Percentiles rank a stretch among this genome's conserved stretches.
Evolutionary conservation across 2,329 filamentous ascomycete species (phyloP).

Genomic region (Fusarium sp.): DNA sequence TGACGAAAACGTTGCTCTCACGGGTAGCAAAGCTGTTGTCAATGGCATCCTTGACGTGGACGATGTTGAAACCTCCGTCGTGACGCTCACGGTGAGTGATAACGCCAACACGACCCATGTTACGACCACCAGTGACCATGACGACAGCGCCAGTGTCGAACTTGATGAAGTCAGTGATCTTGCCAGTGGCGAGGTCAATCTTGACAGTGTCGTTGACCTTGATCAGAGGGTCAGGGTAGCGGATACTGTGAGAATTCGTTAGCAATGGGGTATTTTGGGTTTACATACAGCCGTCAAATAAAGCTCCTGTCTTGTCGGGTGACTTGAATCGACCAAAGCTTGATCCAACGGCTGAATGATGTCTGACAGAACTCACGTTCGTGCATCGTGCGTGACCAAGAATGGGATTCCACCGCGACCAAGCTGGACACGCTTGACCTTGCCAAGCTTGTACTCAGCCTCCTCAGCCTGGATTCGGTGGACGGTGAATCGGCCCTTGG

Average conservation of each 20-base stretch:
- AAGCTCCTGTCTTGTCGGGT: slow-evolving; percentile 49
- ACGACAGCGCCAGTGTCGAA: slow-evolving; percentile 98
- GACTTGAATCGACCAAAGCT: slow-evolving; percentile 82
- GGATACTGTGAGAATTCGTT: slow-evolving; percentile 75
- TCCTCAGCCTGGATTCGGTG: slow-evolving; percentile 99
- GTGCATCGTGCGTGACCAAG: slow-evolving; percentile 99
- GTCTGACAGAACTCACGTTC: slow-evolving; percentile 98
- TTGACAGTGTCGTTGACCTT: slow-evolving; percentile 99
- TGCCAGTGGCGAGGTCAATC: slow-evolving; percentile 96
- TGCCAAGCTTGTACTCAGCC: slow-evolving; percentile 99
- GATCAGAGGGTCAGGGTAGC: slow-evolving; percentile 97
- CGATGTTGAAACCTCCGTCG: slow-evolving; percentile 99
- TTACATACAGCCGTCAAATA: slow-evolving; percentile 66
- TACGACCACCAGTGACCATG: slow-evolving; percentile 99
- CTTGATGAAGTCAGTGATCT: slow-evolving; percentile 97
- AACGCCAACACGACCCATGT: slow-evolving; percentile 99
- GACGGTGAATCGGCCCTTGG: slow-evolving; percentile 99
- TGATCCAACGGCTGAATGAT: slow-evolving; percentile 99
- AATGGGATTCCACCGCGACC: slow-evolving; percentile 99
- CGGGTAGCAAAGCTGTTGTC: slow-evolving; percentile 99
- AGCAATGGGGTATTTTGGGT: slow-evolving; percentile 49
- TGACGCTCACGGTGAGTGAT: slow-evolving; percentile 99
- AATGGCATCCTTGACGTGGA: slow-evolving; percentile 99
- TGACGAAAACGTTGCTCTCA: slow-evolving; percentile 99
- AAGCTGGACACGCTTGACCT: slow-evolving; percentile 99